A percentile compares a stretch with the other conserved stretches of the same genome.
Evolutionary conservation across 2,329 filamentous ascomycete species (phyloP).

Genomic region (Diaporthe caulivora): DNA sequence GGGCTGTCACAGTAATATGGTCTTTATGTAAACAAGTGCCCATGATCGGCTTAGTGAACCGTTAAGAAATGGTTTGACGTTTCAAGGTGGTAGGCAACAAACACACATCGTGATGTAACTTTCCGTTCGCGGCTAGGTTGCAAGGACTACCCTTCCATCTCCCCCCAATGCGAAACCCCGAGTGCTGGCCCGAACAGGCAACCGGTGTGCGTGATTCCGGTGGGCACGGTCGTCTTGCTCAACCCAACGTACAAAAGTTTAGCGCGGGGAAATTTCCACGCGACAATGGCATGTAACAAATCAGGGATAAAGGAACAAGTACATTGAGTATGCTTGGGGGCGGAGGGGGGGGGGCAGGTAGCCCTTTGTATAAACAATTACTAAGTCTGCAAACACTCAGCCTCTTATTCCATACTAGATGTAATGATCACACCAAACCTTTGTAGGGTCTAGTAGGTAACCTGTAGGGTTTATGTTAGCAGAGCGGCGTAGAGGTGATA

Average conservation of each 20-base stretch:
- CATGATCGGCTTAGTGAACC: not conserved
- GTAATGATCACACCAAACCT: too few relatives aligned
- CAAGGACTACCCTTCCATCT: not conserved
- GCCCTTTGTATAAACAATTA: too few relatives aligned
- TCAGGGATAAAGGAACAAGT: too few relatives aligned
- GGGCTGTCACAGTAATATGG: conserved; percentile 2
- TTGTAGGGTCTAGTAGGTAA: too few relatives aligned
- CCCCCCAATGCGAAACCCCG: not conserved
- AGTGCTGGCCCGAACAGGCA: not conserved
- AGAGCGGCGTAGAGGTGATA: too few relatives aligned
- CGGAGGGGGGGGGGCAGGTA: too few relatives aligned
- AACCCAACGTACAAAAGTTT: not conserved
- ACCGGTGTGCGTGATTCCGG: not conserved
- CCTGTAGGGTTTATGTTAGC: too few relatives aligned
- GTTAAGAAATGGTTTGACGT: not conserved
- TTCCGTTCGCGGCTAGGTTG: not conserved
- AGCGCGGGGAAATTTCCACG: not conserved
- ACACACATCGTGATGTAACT: not conserved
- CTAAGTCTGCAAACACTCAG: too few relatives aligned
- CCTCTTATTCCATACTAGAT: too few relatives aligned
- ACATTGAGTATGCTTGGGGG: too few relatives aligned
- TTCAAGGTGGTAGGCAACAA: not conserved
- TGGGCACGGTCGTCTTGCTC: not conserved
- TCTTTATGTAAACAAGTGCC: not conserved
- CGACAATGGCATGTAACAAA: too few relatives aligned